Evolutionary conservation across 179 eudicot species (phyloP).

Genomic region (Heliamphora pulchella): DNA sequence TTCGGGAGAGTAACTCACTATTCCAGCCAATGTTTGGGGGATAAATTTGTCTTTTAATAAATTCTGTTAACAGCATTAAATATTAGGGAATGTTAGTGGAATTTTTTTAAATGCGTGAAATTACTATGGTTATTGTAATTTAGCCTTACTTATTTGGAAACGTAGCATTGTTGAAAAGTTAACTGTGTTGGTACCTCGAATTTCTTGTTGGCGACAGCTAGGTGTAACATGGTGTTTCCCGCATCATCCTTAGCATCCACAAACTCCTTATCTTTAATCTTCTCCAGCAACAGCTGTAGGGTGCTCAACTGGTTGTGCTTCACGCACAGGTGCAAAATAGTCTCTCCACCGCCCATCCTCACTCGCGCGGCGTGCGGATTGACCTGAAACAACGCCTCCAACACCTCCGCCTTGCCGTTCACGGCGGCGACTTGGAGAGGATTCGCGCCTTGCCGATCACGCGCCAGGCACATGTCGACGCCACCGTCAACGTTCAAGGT

Average conservation of each 20-base stretch:
- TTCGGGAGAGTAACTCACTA: conserved; percentile 41
- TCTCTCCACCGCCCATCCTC: neutral
- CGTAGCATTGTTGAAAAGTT: too few species aligned
- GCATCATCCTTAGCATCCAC: neutral
- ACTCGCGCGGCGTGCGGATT: conserved; percentile 8
- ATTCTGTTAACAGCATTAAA: too few species aligned
- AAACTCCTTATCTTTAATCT: neutral
- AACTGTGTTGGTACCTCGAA: neutral
- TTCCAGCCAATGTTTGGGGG: too few species aligned
- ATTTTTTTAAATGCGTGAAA: too few species aligned
- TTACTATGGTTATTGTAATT: too few species aligned
- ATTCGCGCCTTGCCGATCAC: neutral
- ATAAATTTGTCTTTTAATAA: too few species aligned
- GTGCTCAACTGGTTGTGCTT: neutral
- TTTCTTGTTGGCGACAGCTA: neutral
- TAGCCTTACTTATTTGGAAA: too few species aligned
- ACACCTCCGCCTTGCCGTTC: neutral
- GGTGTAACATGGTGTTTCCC: conserved; percentile 16
- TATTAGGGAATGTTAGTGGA: too few species aligned
- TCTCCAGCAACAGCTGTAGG: neutral
- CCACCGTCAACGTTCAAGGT: neutral
- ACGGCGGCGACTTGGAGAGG: conserved; percentile 8
- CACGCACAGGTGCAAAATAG: neutral
- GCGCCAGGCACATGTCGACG: neutral
- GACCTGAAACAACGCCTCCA: neutral